Evolutionary conservation across 768 basidiomycete genomes (phyloP).

Genomic region (Hypsizygus marmoreus): DNA sequence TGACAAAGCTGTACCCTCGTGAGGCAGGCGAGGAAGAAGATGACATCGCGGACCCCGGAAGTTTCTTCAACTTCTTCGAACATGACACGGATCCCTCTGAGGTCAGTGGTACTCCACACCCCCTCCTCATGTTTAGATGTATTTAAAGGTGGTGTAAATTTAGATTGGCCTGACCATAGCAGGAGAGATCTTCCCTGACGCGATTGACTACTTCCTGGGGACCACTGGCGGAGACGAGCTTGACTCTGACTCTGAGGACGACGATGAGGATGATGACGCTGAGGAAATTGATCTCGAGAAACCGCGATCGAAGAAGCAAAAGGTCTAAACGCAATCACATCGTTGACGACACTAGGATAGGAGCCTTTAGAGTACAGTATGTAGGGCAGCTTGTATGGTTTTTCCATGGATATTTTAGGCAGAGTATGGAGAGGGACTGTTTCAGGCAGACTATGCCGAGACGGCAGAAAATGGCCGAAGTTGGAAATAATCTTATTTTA

Average conservation of each 20-base stretch:
- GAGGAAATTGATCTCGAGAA: slow-evolving; percentile 90
- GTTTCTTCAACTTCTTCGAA: slow-evolving; percentile 90
- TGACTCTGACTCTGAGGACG: slow-evolving; percentile 68
- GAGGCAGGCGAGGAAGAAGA: slow-evolving; percentile 62
- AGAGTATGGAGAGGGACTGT: background rate
- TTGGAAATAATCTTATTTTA: background rate
- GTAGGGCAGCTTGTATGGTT: slow-evolving; percentile 13
- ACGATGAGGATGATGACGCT: slow-evolving; percentile 75
- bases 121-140: slow-evolving; percentile 25
- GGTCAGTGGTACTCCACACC: slow-evolving; percentile 35
- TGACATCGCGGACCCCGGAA: slow-evolving; percentile 69
- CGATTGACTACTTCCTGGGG: slow-evolving; percentile 82
- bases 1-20: slow-evolving; percentile 80
- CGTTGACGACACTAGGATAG: too few relatives aligned
- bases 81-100: slow-evolving; percentile 63
- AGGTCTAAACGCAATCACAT: too few relatives aligned
- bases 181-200: slow-evolving; percentile 79
- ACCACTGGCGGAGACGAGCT: slow-evolving; percentile 57
- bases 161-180: slow-evolving; percentile 75
- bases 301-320: slow-evolving; percentile 75
- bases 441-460: background rate
- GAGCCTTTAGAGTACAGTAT: too few relatives aligned
- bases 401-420: slow-evolving; percentile 14
- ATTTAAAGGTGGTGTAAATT: slow-evolving; percentile 3
- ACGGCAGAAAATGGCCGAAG: slow-evolving; percentile 18